Evolutionary conservation across 306 rosid species (phyloP).

Genomic region (Dicorynia guianensis): DNA sequence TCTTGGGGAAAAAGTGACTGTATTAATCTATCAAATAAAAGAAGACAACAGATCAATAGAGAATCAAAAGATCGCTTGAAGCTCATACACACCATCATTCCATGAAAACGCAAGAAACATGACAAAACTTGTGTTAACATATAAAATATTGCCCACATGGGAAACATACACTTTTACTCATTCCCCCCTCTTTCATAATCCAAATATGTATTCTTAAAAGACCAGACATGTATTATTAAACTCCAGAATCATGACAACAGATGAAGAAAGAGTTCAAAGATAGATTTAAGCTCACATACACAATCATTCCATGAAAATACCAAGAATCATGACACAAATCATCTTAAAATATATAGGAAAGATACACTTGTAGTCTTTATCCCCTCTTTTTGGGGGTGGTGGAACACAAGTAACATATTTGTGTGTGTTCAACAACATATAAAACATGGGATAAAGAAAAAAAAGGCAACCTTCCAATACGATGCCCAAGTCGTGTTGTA

Average conservation of each 20-base stretch:
- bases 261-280: constrained; percentile 23
- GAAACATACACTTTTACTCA: constrained; percentile 19
- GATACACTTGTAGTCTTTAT: not conserved
- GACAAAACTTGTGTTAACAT: constrained; percentile 16
- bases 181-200: not conserved
- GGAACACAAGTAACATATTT: not conserved
- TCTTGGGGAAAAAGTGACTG: constrained; percentile 92
- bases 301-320: constrained; percentile 8
- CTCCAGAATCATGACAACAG: not conserved
- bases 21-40: constrained; percentile 60
- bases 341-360: constrained; percentile 28
- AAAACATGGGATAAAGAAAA: constrained; percentile 3
- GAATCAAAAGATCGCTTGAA: constrained; percentile 17
- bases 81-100: constrained; percentile 29
- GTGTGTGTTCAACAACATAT: constrained; percentile 3
- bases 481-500: constrained; percentile 89
- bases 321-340: constrained; percentile 3
- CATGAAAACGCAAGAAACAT: constrained; percentile 6
- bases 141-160: constrained; percentile 9
- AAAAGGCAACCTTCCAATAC: constrained; percentile 84
- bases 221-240: constrained; percentile 15
- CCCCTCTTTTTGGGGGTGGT: not conserved
- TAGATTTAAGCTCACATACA: constrained; percentile 32
- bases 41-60: constrained; percentile 30
- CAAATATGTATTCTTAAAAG: constrained; percentile 16